Base-by-base conservation (phyloP, 2,329 filamentous ascomycete species). In the Lecanicillium sp. region DNA sequence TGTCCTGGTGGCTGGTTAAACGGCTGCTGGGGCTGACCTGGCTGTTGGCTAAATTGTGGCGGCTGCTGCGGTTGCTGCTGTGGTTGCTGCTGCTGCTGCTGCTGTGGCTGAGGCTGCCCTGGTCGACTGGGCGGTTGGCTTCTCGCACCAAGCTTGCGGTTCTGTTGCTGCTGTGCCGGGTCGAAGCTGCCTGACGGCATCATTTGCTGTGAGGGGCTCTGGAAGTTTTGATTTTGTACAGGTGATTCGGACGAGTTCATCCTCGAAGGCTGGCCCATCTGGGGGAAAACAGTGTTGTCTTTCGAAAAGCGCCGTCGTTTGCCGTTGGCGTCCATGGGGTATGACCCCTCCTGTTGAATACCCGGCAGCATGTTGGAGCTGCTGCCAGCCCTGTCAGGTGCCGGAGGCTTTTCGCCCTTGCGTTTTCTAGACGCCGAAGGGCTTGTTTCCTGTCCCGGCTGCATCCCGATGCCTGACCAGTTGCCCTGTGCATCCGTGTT, bases 221-320 rank as follows among this genome's bases (percentile, higher is more conserved):
- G 45, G n/a, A 48, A 48, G n/a, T 10, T 42, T 9, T 37, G 23
- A 19, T 36, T 48, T 24, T 48, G 45, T 36, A 48, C 33, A 17
- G 45, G 45, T n/a, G 45, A 42, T 29, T 48, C 45, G 4, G 45
- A 41, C 4, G 45, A 48, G 12, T 15, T 30, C 21, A 41, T 37
- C 17, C 45, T 36, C 26, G 26, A 29, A 17, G 38, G n/a, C n/a
- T 48, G 45, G 12, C 38, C 24, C 45, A 42, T 37, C 8, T 48
- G 45, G 7, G 45, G 45, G 26, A 42, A 48, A 3, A 15, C 29
- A 2, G 45, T 20, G 10, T 23, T 24, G 15, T 48, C 45, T 30
- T 42, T 41, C 3, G 45, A 48, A 20, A 48, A 48, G 30, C 45
- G 45, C 12, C 45, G 33, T 19, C 45, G 38, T 42, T 48, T 48